These are phyloP conservation scores for Fusarium acutatum DNA, from an alignment of 2,329 filamentous ascomycete genomes.

Conservation along the genomic window DNA sequence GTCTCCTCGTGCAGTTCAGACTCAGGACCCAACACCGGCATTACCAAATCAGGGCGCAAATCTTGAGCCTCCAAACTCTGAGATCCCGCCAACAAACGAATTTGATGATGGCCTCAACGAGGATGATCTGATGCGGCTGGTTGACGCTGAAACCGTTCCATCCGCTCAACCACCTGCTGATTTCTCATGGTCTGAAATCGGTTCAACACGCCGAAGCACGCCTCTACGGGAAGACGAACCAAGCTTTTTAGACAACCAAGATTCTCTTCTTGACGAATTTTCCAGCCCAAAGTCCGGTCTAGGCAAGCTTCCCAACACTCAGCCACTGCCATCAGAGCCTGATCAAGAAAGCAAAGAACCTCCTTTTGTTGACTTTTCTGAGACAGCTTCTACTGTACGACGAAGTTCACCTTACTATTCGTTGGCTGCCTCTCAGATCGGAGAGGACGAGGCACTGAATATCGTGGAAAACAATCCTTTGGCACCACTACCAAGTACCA, in stretches of 20 bases:
- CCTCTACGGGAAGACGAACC: slow-evolving; percentile 28
- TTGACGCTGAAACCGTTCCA: background rate
- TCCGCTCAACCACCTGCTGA: background rate
- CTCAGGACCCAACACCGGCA: background rate
- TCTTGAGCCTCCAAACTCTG: background rate
- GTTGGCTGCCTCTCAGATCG: background rate
- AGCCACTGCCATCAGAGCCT: slow-evolving; percentile 36
- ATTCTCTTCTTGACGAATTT: slow-evolving; percentile 32
- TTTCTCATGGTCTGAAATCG: slow-evolving; percentile 45
- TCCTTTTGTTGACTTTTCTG: slow-evolving; percentile 44
- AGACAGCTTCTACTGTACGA: slow-evolving; percentile 46
- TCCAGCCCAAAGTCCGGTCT: slow-evolving; percentile 40
- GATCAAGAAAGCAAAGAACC: background rate
- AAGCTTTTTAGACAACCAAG: slow-evolving; percentile 38
- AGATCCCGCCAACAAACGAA: background rate
- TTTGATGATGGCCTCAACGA: slow-evolving; percentile 40
- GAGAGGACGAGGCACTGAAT: slow-evolving; percentile 24
- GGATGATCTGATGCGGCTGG: slow-evolving; percentile 33
- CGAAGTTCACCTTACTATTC: slow-evolving; percentile 44
- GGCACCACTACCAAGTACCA: background rate
- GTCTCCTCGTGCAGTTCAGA: slow-evolving; percentile 6
- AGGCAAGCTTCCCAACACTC: slow-evolving; percentile 44
- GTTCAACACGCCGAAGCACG: slow-evolving; percentile 43
- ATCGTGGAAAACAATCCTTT: slow-evolving; percentile 17
- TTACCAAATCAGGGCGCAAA: background rate